Evolutionary conservation across 176 grass and related monocot genomes (phyloP).

Genomic region (Tillandsia fasciculata): DNA sequence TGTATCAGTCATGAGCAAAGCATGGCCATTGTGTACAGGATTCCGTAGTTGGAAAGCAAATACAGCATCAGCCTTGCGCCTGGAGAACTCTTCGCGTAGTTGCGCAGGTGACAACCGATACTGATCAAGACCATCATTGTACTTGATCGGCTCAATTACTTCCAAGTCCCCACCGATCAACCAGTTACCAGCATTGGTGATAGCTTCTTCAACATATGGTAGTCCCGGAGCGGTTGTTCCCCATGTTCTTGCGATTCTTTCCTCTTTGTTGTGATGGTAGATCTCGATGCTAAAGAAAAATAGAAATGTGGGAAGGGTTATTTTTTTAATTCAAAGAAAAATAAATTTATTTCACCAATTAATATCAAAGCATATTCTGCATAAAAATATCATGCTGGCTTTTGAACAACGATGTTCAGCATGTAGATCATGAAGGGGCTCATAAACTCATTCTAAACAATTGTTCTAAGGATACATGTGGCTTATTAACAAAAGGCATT

Average conservation of each 20-base stretch:
- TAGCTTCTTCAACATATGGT: slow-evolving; percentile 83
- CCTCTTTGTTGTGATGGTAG: slow-evolving; percentile 98
- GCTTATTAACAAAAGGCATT: too few relatives aligned
- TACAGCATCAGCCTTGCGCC: slow-evolving; percentile 86
- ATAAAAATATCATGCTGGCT: too few relatives aligned
- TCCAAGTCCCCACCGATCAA: slow-evolving; percentile 94
- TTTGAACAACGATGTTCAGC: too few relatives aligned
- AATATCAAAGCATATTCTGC: neutral
- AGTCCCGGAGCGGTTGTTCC: slow-evolving; percentile 74
- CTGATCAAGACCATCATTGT: slow-evolving; percentile 92
- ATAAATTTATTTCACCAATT: neutral
- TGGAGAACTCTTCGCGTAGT: slow-evolving; percentile 81
- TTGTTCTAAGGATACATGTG: too few relatives aligned
- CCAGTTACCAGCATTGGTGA: slow-evolving; percentile 89
- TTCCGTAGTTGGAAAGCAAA: slow-evolving; percentile 99
- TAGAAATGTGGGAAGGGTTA: neutral
- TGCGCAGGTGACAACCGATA: slow-evolving; percentile 82
- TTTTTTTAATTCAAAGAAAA: neutral
- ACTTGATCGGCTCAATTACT: slow-evolving; percentile 93
- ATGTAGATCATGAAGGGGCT: neutral
- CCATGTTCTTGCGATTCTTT: slow-evolving; percentile 96
- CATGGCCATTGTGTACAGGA: slow-evolving; percentile 95
- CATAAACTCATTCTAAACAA: too few relatives aligned
- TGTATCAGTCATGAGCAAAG: slow-evolving; percentile 97
- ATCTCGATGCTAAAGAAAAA: slow-evolving; percentile 78